phyloP scores from a whole-genome alignment of 192 early-diverging fungal genomes.

The Entomortierella beljakovae region DNA sequence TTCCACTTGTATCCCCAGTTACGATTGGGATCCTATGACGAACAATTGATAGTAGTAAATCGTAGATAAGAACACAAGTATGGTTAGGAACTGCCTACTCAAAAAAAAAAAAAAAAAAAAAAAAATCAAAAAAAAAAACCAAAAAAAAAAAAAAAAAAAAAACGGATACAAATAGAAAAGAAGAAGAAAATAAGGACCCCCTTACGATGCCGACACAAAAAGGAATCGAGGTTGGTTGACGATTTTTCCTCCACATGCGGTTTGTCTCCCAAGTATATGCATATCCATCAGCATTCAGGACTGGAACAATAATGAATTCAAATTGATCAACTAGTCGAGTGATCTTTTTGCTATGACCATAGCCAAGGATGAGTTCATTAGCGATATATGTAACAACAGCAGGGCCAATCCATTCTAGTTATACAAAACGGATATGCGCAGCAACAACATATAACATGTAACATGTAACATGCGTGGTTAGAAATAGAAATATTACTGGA shows the following conservation, averaged over 20 bases:
- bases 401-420: constrained; percentile 39
- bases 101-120: neutral
- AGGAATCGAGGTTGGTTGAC: constrained; percentile 49
- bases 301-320: constrained; percentile 57
- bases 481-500: too few species aligned
- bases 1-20: constrained; percentile 56
- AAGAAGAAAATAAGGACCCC: neutral
- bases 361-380: constrained; percentile 49
- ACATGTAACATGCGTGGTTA: too few species aligned
- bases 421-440: neutral
- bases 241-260: constrained; percentile 63
- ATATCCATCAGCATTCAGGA: constrained; percentile 62
- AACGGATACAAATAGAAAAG: neutral
- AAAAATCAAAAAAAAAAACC: neutral
- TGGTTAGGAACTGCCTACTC: neutral
- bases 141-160: neutral
- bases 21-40: constrained; percentile 37
- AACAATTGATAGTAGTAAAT: neutral
- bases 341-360: constrained; percentile 38
- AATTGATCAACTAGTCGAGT: constrained; percentile 53
- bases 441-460: too few species aligned
- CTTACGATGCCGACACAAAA: constrained; percentile 54
- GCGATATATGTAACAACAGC: constrained; percentile 56
- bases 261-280: constrained; percentile 53
- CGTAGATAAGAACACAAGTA: neutral